Percentiles rank a stretch among this genome's conserved stretches.
These are phyloP conservation scores for Pistacia atlantica DNA, from an alignment of 345 rosid species.

Conservation along the genomic window DNA sequence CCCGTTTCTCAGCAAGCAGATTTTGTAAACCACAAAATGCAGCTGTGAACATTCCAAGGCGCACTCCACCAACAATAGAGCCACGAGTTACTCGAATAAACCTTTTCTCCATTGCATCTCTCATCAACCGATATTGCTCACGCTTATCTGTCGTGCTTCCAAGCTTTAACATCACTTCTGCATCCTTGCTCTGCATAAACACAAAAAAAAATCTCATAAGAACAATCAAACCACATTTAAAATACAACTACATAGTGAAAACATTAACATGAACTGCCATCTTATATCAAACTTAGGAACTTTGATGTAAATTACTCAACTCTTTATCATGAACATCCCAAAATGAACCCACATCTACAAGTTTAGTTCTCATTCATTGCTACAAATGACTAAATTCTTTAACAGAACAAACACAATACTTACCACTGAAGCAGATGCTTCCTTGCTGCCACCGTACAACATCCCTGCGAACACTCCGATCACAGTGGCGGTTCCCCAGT, in stretches of 20 bases:
- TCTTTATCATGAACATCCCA: not conserved
- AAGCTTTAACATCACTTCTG: slow-evolving; percentile 92
- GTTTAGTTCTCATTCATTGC: not conserved
- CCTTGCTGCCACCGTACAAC: slow-evolving; percentile 95
- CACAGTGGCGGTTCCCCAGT: slow-evolving; percentile 90
- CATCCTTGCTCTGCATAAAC: slow-evolving; percentile 81
- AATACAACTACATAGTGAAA: not conserved
- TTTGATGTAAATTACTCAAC: not conserved
- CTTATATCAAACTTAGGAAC: not conserved
- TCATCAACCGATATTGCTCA: slow-evolving; percentile 81
- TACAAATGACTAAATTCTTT: not conserved
- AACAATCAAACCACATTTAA: not conserved
- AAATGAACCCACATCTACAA: not conserved
- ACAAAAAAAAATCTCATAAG: not conserved
- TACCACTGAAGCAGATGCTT: slow-evolving; percentile 92
- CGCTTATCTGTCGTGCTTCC: slow-evolving; percentile 94
- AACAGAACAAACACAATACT: slow-evolving; percentile 13
- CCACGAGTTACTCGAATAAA: slow-evolving; percentile 85
- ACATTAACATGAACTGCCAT: not conserved
- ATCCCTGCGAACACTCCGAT: slow-evolving; percentile 88
- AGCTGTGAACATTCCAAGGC: slow-evolving; percentile 95
- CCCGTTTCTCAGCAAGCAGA: slow-evolving; percentile 77
- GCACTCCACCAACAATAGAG: slow-evolving; percentile 85
- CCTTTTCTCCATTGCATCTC: slow-evolving; percentile 97
- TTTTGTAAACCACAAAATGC: slow-evolving; percentile 75